These are phyloP conservation scores for Aspergillus quadricinctus DNA, from an alignment of 2,329 filamentous ascomycete genomes.

Conservation along the genomic window DNA sequence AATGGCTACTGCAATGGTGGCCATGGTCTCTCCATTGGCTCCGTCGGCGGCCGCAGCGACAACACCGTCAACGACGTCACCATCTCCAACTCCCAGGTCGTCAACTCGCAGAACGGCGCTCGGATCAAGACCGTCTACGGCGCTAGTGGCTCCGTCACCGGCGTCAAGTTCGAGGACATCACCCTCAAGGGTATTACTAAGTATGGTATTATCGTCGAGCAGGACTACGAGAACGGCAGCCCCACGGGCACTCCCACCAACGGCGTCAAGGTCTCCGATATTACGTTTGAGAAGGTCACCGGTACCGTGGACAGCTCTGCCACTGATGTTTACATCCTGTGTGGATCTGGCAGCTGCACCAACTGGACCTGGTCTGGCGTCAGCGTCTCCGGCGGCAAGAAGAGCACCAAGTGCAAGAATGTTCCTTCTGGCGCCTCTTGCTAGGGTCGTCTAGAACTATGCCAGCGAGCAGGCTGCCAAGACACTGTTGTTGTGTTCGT, in stretches of 20 bases:
- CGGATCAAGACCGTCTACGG: conserved; percentile 56
- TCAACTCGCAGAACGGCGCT: conserved; percentile 53
- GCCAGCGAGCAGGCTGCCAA: background rate
- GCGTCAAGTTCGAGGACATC: conserved; percentile 53
- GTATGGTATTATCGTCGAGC: conserved; percentile 56
- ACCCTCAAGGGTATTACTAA: conserved; percentile 47
- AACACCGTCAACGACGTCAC: conserved; percentile 53
- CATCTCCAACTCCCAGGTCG: conserved; percentile 47
- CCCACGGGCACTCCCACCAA: conserved; percentile 35
- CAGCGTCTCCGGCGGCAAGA: conserved; percentile 50
- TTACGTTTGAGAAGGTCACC: conserved; percentile 34
- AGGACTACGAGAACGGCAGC: conserved; percentile 53
- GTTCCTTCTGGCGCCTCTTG: conserved; percentile 37
- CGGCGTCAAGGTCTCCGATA: conserved; percentile 39
- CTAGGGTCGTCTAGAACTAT: conserved; percentile 8
- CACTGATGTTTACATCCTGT: conserved; percentile 51
- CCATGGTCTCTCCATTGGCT: conserved; percentile 57
- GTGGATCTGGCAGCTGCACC: conserved; percentile 49
- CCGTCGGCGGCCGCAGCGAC: conserved; percentile 54
- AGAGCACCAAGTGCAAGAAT: conserved; percentile 39
- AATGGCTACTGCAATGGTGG: conserved; percentile 28
- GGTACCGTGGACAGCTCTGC: conserved; percentile 33
- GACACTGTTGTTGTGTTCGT: background rate
- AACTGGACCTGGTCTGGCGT: conserved; percentile 53
- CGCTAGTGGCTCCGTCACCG: conserved; percentile 49